These are phyloP conservation scores for Mycena polygramma DNA, from an alignment of 768 basidiomycete species.

Conservation along the genomic window DNA sequence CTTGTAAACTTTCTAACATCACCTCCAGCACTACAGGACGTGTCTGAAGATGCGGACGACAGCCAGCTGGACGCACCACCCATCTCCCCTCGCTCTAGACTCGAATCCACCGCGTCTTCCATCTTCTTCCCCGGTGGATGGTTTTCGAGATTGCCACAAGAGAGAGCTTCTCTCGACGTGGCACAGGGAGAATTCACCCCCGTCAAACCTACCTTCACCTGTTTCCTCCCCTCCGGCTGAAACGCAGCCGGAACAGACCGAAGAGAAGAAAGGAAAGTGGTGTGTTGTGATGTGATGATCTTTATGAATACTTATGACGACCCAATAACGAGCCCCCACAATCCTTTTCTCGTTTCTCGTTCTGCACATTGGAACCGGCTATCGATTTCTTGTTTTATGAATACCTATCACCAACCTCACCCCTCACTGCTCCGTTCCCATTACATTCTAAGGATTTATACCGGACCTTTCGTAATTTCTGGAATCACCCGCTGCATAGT, in stretches of 20 bases:
- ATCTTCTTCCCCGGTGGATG: constrained; percentile 71
- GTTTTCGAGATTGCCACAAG: constrained; percentile 60
- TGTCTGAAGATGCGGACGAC: constrained; percentile 25
- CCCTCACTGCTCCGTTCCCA: constrained; percentile 15
- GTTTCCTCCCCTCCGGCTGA: constrained; percentile 9
- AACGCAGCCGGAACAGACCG: constrained; percentile 34
- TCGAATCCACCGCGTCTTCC: constrained; percentile 70
- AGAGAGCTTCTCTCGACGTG: constrained; percentile 62
- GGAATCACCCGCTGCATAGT: neutral
- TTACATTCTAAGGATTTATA: constrained; percentile 19
- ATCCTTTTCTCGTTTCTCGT: constrained; percentile 4
- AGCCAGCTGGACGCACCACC: constrained; percentile 30
- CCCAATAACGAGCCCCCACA: neutral
- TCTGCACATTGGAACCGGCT: neutral
- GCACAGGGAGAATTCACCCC: constrained; percentile 63
- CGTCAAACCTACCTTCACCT: constrained; percentile 43
- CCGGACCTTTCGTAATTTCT: constrained; percentile 18
- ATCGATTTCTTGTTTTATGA: constrained; percentile 21
- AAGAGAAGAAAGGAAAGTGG: constrained; percentile 53
- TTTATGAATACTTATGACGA: constrained; percentile 36
- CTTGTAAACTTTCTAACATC: neutral
- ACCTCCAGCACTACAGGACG: constrained; percentile 29
- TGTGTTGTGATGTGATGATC: constrained; percentile 54
- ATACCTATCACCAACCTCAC: constrained; percentile 27
- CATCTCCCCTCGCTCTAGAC: constrained; percentile 51